Evolutionary conservation across 768 basidiomycete genomes (phyloP), one percentile per base, ranked within the genome.

Genomic region (Pulveroboletus frians): DNA sequence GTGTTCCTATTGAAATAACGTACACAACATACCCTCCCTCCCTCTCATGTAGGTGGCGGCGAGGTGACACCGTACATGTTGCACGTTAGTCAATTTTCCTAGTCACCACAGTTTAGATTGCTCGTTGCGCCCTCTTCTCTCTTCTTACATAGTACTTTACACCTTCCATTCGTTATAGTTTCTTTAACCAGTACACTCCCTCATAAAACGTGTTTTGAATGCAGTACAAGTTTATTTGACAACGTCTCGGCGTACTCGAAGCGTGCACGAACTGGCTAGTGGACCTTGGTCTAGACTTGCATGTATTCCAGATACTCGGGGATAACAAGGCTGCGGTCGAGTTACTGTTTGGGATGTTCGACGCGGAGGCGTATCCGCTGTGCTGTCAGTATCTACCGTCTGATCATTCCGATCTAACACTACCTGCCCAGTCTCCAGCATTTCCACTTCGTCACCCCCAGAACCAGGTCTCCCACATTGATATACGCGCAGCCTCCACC

Each of bases 111-210:
- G 42, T 43, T 49, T 65, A 65, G 63, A 63, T 57, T 52, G 18
- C 49, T 58, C 46, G 60, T 43, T 53, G 56, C 59, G 55, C 46
- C 55, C 23, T 43, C 38, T 50, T 39, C 27, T 39, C 40, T 5
- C 23, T 39, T 51, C 45, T 43, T n/a, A 41, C 54, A 50, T 32
- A 60, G 26, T 65, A 66, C 30, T 39, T 43, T 54, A 59, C 54
- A 50, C 47, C 53, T 41, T 50, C 38, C 65, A 34, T 44, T 66
- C 62, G 17, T 62, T 67, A 60, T 34, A 42, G 32, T 43, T 52
- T 49, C 34, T 43, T 47, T 38, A 56, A 64, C 51, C 45, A 47
- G 56, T 58, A 69, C 65, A 59, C 54, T 69, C 67, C 31, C 60
- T 57, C 5, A 23, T 21, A 21, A 50, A 18, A 34, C n/a, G 48